Evolutionary conservation across 2,329 filamentous ascomycete species (phyloP), one percentile per base, ranked within the genome.

Genomic region (Pseudocercospora eumusae): DNA sequence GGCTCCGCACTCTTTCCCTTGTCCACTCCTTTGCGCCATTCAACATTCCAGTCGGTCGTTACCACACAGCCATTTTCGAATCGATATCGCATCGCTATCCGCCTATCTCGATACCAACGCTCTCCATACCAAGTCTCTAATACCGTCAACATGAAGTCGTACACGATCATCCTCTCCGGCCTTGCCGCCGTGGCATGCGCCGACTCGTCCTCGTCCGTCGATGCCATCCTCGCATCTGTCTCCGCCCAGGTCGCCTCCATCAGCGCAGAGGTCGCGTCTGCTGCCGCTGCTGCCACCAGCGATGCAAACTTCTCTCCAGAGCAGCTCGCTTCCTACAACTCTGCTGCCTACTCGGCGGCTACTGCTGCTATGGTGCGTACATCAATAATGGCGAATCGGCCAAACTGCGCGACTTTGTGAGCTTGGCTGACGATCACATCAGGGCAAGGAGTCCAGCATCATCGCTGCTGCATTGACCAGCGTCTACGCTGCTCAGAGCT

Each of bases 131-230:
- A 23, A n/a, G 4, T 52, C 25, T 25, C 20, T 52, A 52, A 56
- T 45, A 53, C 23, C 31, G 23, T 36, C 56, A 68, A 57, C 21
- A 71, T 71, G 69, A 69, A 67, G 61, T 57, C 65, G 47, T 55
- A 61, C 47, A 53, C 61, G 58, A 55, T 71, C 62, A 49, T 70
- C 61, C 50, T 69, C 59, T 47, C 63, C 57, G 63, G 63, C 63
- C 64, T 71, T 47, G 61, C 63, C 57, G 66, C 66, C 64, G 53
- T 67, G 54, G 66, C 59, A 47, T 56, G 61, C 52, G 68, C 69
- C 15, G 42, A 47, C 18, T 47, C 18, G 9, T 54, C 61, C 20
- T 54, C 56, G 18, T 13, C 33, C 28, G 15, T 54, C 36, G 47
- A 44, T 28, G 20, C 56, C n/a, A 54, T 61, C 10, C 56, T 66